Conservation (phyloP, 495 filamentous ascomycete species). For the Penicillium ochrochloron region DNA sequence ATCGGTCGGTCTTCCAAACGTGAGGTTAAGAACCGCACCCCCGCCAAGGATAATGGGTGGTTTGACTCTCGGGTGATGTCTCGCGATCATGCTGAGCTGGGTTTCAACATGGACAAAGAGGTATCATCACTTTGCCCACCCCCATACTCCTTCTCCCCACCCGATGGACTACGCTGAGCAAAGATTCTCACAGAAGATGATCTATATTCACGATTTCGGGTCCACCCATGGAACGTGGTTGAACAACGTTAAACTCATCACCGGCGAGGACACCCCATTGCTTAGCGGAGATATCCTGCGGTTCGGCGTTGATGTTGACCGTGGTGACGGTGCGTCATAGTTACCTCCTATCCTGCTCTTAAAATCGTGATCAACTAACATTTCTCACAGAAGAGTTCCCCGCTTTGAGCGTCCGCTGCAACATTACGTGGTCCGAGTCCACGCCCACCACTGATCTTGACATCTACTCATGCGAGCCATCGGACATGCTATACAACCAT, state of each 20-base stretch:
- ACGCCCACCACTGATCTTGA: background rate
- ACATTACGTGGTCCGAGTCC: slow-evolving; percentile 35
- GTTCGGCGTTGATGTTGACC: slow-evolving; percentile 59
- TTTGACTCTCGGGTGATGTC: slow-evolving; percentile 86
- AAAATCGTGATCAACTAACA: slow-evolving; percentile 16
- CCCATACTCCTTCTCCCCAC: background rate
- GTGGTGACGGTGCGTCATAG: slow-evolving; percentile 47
- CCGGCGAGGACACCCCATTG: slow-evolving; percentile 42
- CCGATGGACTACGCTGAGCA: slow-evolving; percentile 22
- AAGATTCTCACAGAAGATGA: slow-evolving; percentile 35
- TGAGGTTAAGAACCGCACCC: slow-evolving; percentile 53
- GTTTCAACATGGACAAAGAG: slow-evolving; percentile 44
- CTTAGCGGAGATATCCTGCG: slow-evolving; percentile 52
- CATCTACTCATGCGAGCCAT: background rate
- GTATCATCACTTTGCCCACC: slow-evolving; percentile 34
- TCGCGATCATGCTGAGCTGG: slow-evolving; percentile 70
- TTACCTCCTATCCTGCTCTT: slow-evolving; percentile 1
- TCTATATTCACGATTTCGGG: slow-evolving; percentile 54
- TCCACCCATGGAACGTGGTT: slow-evolving; percentile 64
- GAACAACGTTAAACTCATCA: slow-evolving; percentile 45
- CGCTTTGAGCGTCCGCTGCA: slow-evolving; percentile 43
- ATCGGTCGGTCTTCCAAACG: slow-evolving; percentile 68
- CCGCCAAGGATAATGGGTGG: slow-evolving; percentile 65
- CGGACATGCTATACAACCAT: background rate
- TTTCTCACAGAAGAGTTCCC: slow-evolving; percentile 41